Base-by-base conservation (phyloP, 192 early-diverging fungal species). In the Umbelopsis vinacea region DNA sequence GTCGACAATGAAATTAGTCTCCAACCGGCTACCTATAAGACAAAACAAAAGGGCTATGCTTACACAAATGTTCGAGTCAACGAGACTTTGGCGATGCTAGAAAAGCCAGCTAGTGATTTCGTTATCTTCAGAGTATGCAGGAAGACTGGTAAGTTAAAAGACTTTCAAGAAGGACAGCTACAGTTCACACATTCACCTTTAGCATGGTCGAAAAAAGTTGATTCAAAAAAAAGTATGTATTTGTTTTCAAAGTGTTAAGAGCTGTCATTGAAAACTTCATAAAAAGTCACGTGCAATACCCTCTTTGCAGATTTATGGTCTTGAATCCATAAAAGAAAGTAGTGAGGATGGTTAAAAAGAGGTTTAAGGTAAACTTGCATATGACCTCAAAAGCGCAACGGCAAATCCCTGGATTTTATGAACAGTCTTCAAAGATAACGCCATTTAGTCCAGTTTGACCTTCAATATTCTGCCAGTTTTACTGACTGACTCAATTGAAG, bases 21-120 rank as follows among this genome's bases (percentile, higher is more conserved):
- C 15, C 4, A 35, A 38, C 33, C 19, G 23, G 26, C 15, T 14
- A 63, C 33, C 0, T 6, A 37, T 19, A 1, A 37, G 6, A 0
- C 29, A 37, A 11, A 37, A 15, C 17, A 38, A 37, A 10, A 4
- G n/a, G n/a, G 33, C 29, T 29, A 19, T 29, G 33, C 57, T 63
- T 63, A 63, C 57, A 63, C 57, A 63, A 63, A 63, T 29, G 57
- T 63, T 19, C 57, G 57, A 37, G 57, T 33, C 24, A 63, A 19
- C 15, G 57, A 63, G 15, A 35, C 33, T 17, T 63, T 63, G 29
- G 57, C 57, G 15, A 63, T 63, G 57, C 3, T 37, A n/a, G 57
- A 29, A 3, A 63, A n/a, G 11, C 33, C 57, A 63, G 33, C 26
- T 29, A 63, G 33, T 38, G 57, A 19, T n/a, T 63, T 63, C 33